A percentile compares a stretch with the other conserved stretches of the same genome.
phyloP scores from a whole-genome alignment of 805 yeast genomes.

The Candida ovalis region DNA sequence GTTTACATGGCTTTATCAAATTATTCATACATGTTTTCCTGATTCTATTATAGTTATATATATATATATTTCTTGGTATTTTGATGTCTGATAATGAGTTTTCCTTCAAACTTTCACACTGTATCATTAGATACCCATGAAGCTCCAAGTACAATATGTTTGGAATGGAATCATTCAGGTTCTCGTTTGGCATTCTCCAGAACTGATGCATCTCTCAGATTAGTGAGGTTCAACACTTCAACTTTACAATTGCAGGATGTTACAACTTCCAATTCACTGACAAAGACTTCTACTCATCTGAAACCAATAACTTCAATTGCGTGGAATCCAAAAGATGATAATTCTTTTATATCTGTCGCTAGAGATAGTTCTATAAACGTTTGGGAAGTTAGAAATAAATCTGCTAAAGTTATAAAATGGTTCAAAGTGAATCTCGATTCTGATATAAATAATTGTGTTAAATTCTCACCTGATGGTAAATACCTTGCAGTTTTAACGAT shows the following conservation, averaged over 20 bases:
- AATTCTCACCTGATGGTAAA: slow-evolving; percentile 39
- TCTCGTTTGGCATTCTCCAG: slow-evolving; percentile 39
- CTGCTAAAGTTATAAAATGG: slow-evolving; percentile 21
- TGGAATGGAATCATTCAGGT: slow-evolving; percentile 41
- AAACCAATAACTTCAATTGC: slow-evolving; percentile 38
- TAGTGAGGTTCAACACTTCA: slow-evolving; percentile 32
- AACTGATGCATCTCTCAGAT: slow-evolving; percentile 39
- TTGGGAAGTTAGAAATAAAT: slow-evolving; percentile 36
- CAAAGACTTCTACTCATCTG: slow-evolving; percentile 32
- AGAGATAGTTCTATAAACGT: slow-evolving; percentile 39
- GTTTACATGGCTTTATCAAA: too few relatives aligned
- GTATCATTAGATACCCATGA: slow-evolving; percentile 13
- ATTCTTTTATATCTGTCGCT: slow-evolving; percentile 43
- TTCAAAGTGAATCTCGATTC: slow-evolving; percentile 2
- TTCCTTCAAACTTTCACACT: slow-evolving; percentile 10
- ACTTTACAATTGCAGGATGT: not conserved
- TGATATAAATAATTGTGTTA: slow-evolving; percentile 21
- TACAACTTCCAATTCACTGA: not conserved
- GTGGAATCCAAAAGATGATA: slow-evolving; percentile 43
- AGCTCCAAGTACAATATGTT: slow-evolving; percentile 30
- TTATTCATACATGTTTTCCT: too few relatives aligned
- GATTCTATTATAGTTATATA: too few relatives aligned
- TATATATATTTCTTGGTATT: not conserved
- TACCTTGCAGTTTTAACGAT: slow-evolving; percentile 36
- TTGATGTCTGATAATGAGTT: not conserved